Percentiles rank a stretch among this genome's conserved stretches.
phyloP scores from a whole-genome alignment of 106 monocot genomes.

The Hemerocallis citrina region DNA sequence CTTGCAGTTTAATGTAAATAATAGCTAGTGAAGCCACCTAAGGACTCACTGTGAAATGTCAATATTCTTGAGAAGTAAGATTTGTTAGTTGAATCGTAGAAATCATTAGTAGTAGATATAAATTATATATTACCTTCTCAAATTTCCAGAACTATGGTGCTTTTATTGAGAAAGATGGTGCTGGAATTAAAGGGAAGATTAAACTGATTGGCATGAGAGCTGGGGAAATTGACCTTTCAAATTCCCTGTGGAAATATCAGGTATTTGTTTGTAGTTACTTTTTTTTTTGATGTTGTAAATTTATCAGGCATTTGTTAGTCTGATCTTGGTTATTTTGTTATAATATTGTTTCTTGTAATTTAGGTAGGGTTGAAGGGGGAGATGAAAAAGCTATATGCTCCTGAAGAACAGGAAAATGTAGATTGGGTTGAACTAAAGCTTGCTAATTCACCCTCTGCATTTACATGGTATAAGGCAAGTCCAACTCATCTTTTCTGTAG shows the following conservation, averaged over 20 bases:
- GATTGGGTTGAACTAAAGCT: slow-evolving; percentile 45
- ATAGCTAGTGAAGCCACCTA: too few species aligned
- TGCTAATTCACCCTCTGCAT: slow-evolving; percentile 25
- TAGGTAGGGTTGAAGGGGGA: slow-evolving; percentile 90
- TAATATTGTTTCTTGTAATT: slow-evolving; percentile 5
- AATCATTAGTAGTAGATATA: too few species aligned
- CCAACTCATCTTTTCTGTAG: neutral
- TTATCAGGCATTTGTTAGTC: neutral
- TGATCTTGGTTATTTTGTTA: too few species aligned
- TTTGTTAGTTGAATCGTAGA: too few species aligned
- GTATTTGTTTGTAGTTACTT: slow-evolving; percentile 15
- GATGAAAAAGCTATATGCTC: slow-evolving; percentile 44
- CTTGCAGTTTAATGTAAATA: too few species aligned
- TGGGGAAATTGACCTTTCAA: slow-evolving; percentile 59
- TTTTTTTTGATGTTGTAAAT: neutral
- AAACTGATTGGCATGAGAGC: slow-evolving; percentile 59
- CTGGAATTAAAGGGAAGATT: slow-evolving; percentile 70
- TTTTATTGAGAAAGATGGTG: slow-evolving; percentile 97
- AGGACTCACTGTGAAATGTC: too few species aligned
- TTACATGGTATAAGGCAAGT: slow-evolving; percentile 88
- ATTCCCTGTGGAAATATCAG: slow-evolving; percentile 77
- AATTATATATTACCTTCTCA: too few species aligned
- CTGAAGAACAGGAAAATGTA: slow-evolving; percentile 37
- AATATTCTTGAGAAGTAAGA: too few species aligned
- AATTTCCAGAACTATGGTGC: slow-evolving; percentile 83